These are phyloP conservation scores for Gloeostereum incarnatum DNA, from an alignment of 768 basidiomycete genomes.

Conservation along the genomic window DNA sequence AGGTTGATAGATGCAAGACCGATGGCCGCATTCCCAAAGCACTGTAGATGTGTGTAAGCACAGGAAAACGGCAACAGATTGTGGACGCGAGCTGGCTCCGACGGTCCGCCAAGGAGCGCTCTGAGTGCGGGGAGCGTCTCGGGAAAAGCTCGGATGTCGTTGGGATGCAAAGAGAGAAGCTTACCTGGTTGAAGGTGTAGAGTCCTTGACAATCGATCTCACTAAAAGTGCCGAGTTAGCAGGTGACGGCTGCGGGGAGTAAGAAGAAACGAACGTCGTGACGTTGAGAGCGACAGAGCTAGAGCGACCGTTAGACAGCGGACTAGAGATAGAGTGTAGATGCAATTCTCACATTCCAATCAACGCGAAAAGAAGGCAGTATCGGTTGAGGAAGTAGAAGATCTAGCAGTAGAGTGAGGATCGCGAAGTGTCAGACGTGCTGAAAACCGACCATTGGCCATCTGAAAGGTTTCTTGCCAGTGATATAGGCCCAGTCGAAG, in stretches of 20 bases:
- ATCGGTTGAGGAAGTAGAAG: slow-evolving; percentile 67
- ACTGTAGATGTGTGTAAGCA: slow-evolving; percentile 13
- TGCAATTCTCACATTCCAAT: slow-evolving; percentile 52
- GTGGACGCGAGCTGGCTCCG: too few relatives aligned
- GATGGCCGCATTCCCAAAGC: slow-evolving; percentile 56
- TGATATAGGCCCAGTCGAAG: slow-evolving; percentile 58
- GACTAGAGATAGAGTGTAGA: slow-evolving; percentile 1
- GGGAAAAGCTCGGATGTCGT: neutral
- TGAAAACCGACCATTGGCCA: slow-evolving; percentile 56
- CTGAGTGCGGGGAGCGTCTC: too few relatives aligned
- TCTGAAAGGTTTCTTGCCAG: slow-evolving; percentile 44
- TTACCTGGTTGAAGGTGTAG: slow-evolving; percentile 53
- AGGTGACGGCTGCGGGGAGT: too few relatives aligned
- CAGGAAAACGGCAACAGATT: too few relatives aligned
- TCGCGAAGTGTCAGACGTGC: neutral
- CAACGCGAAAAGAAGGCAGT: slow-evolving; percentile 53
- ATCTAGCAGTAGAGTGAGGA: slow-evolving; percentile 23
- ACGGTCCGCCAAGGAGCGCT: too few relatives aligned
- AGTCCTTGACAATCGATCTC: slow-evolving; percentile 57
- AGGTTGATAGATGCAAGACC: slow-evolving; percentile 68
- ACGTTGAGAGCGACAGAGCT: slow-evolving; percentile 55
- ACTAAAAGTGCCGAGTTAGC: slow-evolving; percentile 14
- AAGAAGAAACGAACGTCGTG: slow-evolving; percentile 26
- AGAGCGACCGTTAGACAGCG: slow-evolving; percentile 4
- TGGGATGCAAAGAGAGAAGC: neutral